Evolutionary conservation across 805 yeast genomes (phyloP).

Genomic region (Yamadazyma phyllophila): DNA sequence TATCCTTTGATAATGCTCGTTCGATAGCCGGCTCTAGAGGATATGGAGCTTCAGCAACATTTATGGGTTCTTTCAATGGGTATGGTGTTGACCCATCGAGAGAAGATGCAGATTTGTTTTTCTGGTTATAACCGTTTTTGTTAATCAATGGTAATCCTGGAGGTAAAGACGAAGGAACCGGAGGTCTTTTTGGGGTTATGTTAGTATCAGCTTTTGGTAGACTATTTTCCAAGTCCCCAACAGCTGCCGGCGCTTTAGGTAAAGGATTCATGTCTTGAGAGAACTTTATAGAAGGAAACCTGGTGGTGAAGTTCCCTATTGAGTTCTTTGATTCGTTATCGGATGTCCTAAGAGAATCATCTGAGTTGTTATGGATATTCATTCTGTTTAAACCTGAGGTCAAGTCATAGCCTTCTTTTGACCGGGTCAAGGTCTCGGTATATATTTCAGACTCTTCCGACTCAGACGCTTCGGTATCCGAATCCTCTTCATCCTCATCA

Average conservation of each 20-base stretch:
- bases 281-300: slow-evolving; percentile 9
- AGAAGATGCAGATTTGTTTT: slow-evolving; percentile 1
- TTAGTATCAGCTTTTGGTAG: too few relatives aligned
- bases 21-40: slow-evolving; percentile 1
- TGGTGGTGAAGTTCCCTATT: slow-evolving; percentile 4
- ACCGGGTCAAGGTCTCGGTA: slow-evolving; percentile 6
- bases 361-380: neutral
- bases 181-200: slow-evolving; percentile 8
- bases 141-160: slow-evolving; percentile 13
- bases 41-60: slow-evolving; percentile 12
- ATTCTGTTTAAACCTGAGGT: slow-evolving; percentile 2
- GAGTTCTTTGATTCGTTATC: neutral
- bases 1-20: neutral
- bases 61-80: slow-evolving; percentile 7
- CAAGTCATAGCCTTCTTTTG: slow-evolving; percentile 7
- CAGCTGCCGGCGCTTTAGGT: slow-evolving; percentile 1
- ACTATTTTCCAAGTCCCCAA: neutral
- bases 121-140: neutral
- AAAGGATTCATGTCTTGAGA: neutral
- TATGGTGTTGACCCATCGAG: slow-evolving; percentile 7
- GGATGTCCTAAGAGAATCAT: neutral
- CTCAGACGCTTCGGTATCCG: neutral
- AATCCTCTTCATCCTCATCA: neutral
- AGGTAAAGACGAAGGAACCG: slow-evolving; percentile 15
- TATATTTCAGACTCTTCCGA: slow-evolving; percentile 5